Conservation (phyloP, 225 moss, liverwort and hornwort genomes). For the Climacium dendroides region DNA sequence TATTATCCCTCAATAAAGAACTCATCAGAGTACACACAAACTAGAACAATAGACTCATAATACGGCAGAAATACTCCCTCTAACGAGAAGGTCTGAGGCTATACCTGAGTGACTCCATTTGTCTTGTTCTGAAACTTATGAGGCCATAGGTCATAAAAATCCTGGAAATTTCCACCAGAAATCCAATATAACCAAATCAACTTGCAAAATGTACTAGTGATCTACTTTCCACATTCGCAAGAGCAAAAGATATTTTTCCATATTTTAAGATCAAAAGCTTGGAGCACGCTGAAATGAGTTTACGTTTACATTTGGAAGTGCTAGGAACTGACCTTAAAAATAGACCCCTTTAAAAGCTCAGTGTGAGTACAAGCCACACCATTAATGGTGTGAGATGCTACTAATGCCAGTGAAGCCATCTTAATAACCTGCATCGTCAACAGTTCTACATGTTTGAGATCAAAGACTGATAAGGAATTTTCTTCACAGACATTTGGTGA, state of each 20-base stretch:
- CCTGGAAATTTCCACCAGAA: slow-evolving; percentile 13
- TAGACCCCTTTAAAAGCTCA: slow-evolving; percentile 45
- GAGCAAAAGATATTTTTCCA: background rate
- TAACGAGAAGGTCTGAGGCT: background rate
- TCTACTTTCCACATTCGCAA: background rate
- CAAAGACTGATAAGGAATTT: background rate
- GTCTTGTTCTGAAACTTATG: slow-evolving; percentile 90
- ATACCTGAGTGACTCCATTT: slow-evolving; percentile 88
- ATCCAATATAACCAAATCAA: background rate
- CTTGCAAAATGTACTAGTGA: background rate
- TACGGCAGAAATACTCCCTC: background rate
- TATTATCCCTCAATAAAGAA: background rate
- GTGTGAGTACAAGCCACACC: slow-evolving; percentile 73
- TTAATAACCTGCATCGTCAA: slow-evolving; percentile 46
- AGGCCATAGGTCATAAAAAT: slow-evolving; percentile 82
- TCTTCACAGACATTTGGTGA: background rate
- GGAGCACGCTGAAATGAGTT: background rate
- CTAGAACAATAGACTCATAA: background rate
- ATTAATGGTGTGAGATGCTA: slow-evolving; percentile 74
- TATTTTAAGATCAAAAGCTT: background rate
- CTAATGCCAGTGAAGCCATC: slow-evolving; percentile 66
- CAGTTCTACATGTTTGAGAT: background rate
- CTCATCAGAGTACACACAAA: background rate
- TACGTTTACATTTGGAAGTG: background rate
- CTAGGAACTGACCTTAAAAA: slow-evolving; percentile 47